Evolutionary conservation across 2,329 filamentous ascomycete genomes (phyloP).

Genomic region (Arthroderma sp.): DNA sequence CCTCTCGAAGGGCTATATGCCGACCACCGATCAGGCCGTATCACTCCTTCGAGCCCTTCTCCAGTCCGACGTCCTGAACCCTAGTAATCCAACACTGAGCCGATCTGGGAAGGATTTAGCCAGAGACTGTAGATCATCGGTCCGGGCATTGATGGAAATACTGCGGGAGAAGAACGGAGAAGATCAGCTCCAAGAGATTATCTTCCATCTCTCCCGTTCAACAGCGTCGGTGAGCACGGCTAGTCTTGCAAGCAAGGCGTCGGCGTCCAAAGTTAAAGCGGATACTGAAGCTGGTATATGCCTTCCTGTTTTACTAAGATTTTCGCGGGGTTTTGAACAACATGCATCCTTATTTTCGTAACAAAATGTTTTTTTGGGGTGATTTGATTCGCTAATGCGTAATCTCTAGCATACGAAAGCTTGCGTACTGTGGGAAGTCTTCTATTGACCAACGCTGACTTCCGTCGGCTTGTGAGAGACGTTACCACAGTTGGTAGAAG

Average conservation of each 20-base stretch:
- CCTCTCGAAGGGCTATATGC: conserved; percentile 74
- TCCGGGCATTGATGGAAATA: conserved; percentile 70
- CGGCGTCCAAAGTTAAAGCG: conserved; percentile 51
- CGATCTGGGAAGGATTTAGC: conserved; percentile 61
- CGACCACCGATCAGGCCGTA: conserved; percentile 73
- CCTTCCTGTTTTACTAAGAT: too few relatives aligned
- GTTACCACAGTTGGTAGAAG: conserved; percentile 65
- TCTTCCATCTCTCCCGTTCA: conserved; percentile 74
- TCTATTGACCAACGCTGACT: conserved; percentile 81
- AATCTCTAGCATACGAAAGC: conserved; percentile 56
- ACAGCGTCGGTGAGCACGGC: conserved; percentile 54
- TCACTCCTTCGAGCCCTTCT: conserved; percentile 68
- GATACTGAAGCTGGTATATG: conserved; percentile 54
- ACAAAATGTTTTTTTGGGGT: too few relatives aligned
- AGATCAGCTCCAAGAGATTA: conserved; percentile 82
- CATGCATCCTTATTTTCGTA: too few relatives aligned
- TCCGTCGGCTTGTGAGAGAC: conserved; percentile 73
- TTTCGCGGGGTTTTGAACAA: too few relatives aligned
- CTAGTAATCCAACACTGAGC: conserved; percentile 61
- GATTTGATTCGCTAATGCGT: too few relatives aligned
- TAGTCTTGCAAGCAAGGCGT: conserved; percentile 48
- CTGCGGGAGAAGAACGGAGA: conserved; percentile 66
- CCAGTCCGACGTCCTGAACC: conserved; percentile 64
- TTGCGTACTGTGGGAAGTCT: conserved; percentile 70
- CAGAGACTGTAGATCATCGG: conserved; percentile 57